Percentiles rank a stretch among this genome's conserved stretches.
phyloP scores from a whole-genome alignment of 2,329 filamentous ascomycete species.

The Arthrobotrys musiformis region DNA sequence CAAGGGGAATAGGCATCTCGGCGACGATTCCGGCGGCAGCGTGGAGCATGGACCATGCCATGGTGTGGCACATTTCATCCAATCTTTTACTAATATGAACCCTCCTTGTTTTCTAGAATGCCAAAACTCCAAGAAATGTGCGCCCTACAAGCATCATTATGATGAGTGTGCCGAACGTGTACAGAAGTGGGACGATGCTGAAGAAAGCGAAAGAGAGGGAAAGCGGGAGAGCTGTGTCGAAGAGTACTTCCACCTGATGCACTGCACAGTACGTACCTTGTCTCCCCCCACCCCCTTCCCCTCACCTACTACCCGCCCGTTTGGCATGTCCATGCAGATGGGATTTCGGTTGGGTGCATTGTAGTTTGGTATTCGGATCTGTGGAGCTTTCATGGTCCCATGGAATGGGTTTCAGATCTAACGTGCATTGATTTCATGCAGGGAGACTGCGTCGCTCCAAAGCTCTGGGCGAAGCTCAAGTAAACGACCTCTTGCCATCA shows the following conservation, averaged over 20 bases:
- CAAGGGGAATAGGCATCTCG: not conserved
- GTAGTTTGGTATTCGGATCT: constrained; percentile 3
- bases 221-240: constrained; percentile 96
- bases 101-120: constrained; percentile 73
- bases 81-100: constrained; percentile 21
- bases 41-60: too few relatives aligned
- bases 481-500: constrained; percentile 67
- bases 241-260: constrained; percentile 99
- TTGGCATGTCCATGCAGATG: constrained; percentile 17
- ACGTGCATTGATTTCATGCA: constrained; percentile 17
- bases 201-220: constrained; percentile 76
- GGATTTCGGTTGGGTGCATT: not conserved
- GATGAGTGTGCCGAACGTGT: constrained; percentile 98
- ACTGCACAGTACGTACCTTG: constrained; percentile 76
- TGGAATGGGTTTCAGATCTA: constrained; percentile 9
- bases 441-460: constrained; percentile 85
- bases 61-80: constrained; percentile 2
- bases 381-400: not conserved
- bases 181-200: constrained; percentile 67
- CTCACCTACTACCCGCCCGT: not conserved
- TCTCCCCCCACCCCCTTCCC: not conserved
- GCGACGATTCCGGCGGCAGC: not conserved
- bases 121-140: constrained; percentile 84
- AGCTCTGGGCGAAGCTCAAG: constrained; percentile 92
- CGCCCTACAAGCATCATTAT: constrained; percentile 93